Base-by-base conservation (phyloP, 257 asterid genomes). In the Pogostemon cablin region DNA sequence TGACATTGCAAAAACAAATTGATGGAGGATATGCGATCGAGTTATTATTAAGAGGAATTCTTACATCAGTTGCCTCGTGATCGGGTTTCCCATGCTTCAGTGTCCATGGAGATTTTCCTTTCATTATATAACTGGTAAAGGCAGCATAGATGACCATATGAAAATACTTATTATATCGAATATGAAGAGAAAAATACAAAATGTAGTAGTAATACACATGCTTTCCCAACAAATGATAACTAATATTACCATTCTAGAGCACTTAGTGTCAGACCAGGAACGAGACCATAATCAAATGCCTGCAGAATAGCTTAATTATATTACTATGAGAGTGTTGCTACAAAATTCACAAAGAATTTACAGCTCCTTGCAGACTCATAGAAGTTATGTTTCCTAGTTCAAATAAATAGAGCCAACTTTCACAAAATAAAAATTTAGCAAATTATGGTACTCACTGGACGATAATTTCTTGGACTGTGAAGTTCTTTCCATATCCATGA, bases 41-140 rank as follows among this genome's bases (percentile, higher is more conserved):
- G 48, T 35, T 20, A 20, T 20, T 20, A 0, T 20, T 20, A 37
- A n/a, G 25, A 47, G 60, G 68, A 71, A 34, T 58, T 58, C 92
- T 81, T 81, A 91, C 99, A 67, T 82, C 83, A 56, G 90, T 89
- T 72, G 97, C 88, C 80, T 83, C 90, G 48, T 93, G 96, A 77
- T 93, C 97, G 42, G 97, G 96, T 78, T 82, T 87, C 62, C 97
- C 99, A 84, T 93, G 99, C 82, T 80, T 89, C 83, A 93, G 81
- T 0, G 96, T 93, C 96, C 91, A 88, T 9, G 96, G 98, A 74
- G 92, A 91, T 83, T 82, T 84, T 68, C 97, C 99, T 80, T 75
- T 87, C 90, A 86, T 78, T 76, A 93, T 46, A 74, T 93, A 93
- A 80, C 97, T 93, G 83, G 66, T 65, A 73, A 71, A 75, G 64